Evolutionary conservation across 257 asterid species (phyloP), one percentile per base, ranked within the genome.

Genomic region (Nicotiana knightiana): DNA sequence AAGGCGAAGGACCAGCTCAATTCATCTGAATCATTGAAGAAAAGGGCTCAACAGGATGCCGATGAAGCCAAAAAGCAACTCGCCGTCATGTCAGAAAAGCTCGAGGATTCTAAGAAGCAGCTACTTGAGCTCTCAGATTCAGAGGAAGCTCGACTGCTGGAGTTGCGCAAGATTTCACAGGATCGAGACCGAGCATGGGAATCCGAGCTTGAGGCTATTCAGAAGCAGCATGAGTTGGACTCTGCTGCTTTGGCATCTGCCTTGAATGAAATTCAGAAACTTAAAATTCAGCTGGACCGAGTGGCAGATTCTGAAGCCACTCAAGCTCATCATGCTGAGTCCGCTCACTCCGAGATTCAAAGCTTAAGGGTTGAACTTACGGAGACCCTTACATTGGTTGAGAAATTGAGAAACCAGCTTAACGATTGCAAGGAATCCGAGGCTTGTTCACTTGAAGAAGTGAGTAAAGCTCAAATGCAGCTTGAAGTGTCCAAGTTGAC

Each of bases 151-250:
- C 91, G 96, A 64, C 82, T 93, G 65, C 94, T 91, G 48, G 98
- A 96, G 77, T 76, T 96, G 67, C 93, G 92, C 43, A 91, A 93
- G 90, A 83, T 92, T 84, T 94, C 98, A 33, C 97, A 93, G 82
- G 97, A 93, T 68, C 90, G 98, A 11, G 97, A 96, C 65, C 92
- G 90, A 62, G 94, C 77, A 55, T 93, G 98, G 98, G 90, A 92
- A 82, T 90, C 94, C 3, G 98, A 96, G 76, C 92, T 96, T 62
- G 97, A 92, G 78, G 93, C 97, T 59, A 85, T 92, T 43, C 93
- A 87, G 84, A 90, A 91, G 88, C 98, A 96, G 91, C 98, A 91
- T 68, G 83, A 90, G 15, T 84, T 92, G 88, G 98, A 96, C 85
- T 88, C 94, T 10, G 81, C 91, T 61, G 93, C 99, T 21, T 85